Conservation (phyloP, 2,329 filamentous ascomycete species). For the Neurospora sp. region DNA sequence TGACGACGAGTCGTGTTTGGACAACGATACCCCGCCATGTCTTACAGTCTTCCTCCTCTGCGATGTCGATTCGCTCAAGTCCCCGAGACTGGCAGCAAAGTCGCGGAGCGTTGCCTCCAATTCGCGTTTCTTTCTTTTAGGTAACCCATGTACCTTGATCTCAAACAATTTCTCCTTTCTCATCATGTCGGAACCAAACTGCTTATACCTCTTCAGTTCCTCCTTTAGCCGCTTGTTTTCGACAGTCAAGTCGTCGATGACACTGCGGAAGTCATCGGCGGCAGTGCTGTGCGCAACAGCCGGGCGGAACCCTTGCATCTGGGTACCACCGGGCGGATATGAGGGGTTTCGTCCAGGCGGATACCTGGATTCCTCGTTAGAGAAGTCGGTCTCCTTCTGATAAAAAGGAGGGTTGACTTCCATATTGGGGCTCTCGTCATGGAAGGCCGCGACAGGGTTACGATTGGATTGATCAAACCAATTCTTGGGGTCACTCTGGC, state of each 20-base stretch:
- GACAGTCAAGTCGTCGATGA: slow-evolving; percentile 80
- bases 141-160: slow-evolving; percentile 65
- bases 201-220: slow-evolving; percentile 61
- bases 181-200: slow-evolving; percentile 53
- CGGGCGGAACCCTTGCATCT: slow-evolving; percentile 18
- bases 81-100: slow-evolving; percentile 56
- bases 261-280: slow-evolving; percentile 65
- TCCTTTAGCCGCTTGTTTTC: slow-evolving; percentile 73
- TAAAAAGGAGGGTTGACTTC: slow-evolving; percentile 48
- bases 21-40: slow-evolving; percentile 29
- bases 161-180: slow-evolving; percentile 74
- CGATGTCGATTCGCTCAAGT: slow-evolving; percentile 32
- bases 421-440: slow-evolving; percentile 30
- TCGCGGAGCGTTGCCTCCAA: slow-evolving; percentile 63
- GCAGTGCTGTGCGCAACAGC: slow-evolving; percentile 43
- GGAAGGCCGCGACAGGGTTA: slow-evolving; percentile 34
- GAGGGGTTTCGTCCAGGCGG: slow-evolving; percentile 7
- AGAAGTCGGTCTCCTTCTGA: slow-evolving; percentile 42
- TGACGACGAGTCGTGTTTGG: slow-evolving; percentile 41
- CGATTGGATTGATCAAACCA: slow-evolving; percentile 47
- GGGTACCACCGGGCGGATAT: slow-evolving; percentile 15
- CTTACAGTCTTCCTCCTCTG: slow-evolving; percentile 31
- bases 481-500: slow-evolving; percentile 37
- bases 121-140: slow-evolving; percentile 63
- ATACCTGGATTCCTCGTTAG: slow-evolving; percentile 32